A percentile compares a stretch with the other conserved stretches of the same genome.
Conservation (phyloP, 179 eudicot genomes). For the Silene coronaria region DNA sequence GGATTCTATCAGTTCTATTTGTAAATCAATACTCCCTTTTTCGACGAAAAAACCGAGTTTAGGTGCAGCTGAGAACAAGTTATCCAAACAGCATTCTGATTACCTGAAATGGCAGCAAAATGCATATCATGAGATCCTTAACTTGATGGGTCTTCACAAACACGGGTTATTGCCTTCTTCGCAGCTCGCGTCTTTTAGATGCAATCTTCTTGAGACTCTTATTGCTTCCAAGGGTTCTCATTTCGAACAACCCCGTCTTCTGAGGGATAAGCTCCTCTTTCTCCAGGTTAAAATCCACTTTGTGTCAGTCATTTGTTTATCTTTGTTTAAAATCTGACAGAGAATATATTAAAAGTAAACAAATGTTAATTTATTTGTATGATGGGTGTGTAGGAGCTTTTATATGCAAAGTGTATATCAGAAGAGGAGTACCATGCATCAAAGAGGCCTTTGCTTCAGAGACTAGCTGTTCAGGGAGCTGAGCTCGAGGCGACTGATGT, state of each 20-base stretch:
- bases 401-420: slow-evolving; percentile 75
- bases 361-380: neutral
- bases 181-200: slow-evolving; percentile 51
- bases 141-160: slow-evolving; percentile 67
- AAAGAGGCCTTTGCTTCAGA: slow-evolving; percentile 69
- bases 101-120: slow-evolving; percentile 93
- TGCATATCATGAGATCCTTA: slow-evolving; percentile 72
- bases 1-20: slow-evolving; percentile 71
- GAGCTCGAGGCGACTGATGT: slow-evolving; percentile 59
- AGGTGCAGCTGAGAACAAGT: slow-evolving; percentile 57
- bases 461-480: slow-evolving; percentile 83
- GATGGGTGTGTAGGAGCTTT: slow-evolving; percentile 45
- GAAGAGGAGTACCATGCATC: slow-evolving; percentile 85
- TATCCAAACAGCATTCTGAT: slow-evolving; percentile 71
- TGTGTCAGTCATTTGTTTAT: neutral
- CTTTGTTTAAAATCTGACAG: neutral
- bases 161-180: slow-evolving; percentile 62
- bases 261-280: slow-evolving; percentile 75
- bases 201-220: slow-evolving; percentile 61
- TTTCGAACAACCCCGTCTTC: slow-evolving; percentile 46
- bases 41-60: slow-evolving; percentile 59
- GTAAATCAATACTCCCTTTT: slow-evolving; percentile 78
- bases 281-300: slow-evolving; percentile 56
- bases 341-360: too few relatives aligned
- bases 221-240: slow-evolving; percentile 40